phyloP scores from a whole-genome alignment of 2,329 filamentous ascomycete genomes.

The Cladophialophora exuberans region DNA sequence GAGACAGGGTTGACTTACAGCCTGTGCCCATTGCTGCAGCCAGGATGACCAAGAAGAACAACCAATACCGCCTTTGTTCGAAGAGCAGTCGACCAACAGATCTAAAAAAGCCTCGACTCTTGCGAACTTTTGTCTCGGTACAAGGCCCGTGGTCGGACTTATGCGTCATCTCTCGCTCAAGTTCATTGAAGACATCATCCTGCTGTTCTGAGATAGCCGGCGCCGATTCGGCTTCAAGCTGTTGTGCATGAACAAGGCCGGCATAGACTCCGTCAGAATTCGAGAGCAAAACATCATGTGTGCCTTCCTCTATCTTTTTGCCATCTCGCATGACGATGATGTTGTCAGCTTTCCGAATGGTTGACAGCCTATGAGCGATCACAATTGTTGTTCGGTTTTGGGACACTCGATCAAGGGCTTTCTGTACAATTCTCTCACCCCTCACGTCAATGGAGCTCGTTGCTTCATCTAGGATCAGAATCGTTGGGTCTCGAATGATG shows the following conservation, averaged over 20 bases:
- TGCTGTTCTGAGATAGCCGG: slow-evolving; percentile 33
- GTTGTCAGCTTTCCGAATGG: slow-evolving; percentile 74
- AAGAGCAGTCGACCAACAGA: slow-evolving; percentile 39
- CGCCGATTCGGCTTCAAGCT: slow-evolving; percentile 41
- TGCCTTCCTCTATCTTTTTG: slow-evolving; percentile 72
- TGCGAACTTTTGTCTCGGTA: slow-evolving; percentile 13
- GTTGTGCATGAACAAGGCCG: slow-evolving; percentile 30
- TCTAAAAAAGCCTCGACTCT: slow-evolving; percentile 31
- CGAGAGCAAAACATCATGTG: slow-evolving; percentile 70
- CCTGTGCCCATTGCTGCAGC: slow-evolving; percentile 37
- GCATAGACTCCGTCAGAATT: slow-evolving; percentile 65
- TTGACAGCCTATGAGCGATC: slow-evolving; percentile 74
- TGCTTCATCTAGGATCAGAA: slow-evolving; percentile 76
- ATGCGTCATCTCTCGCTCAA: slow-evolving; percentile 13
- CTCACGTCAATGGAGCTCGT: slow-evolving; percentile 67
- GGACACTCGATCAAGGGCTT: slow-evolving; percentile 58
- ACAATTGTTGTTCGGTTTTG: slow-evolving; percentile 72
- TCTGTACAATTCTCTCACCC: slow-evolving; percentile 59
- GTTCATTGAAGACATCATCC: slow-evolving; percentile 17
- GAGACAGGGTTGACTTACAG: slow-evolving; percentile 33
- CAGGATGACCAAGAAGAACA: slow-evolving; percentile 35
- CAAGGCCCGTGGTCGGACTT: slow-evolving; percentile 9
- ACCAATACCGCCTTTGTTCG: slow-evolving; percentile 39
- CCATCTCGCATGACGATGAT: slow-evolving; percentile 78
- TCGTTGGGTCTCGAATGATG: slow-evolving; percentile 66